A percentile compares a stretch with the other conserved stretches of the same genome.
These are phyloP conservation scores for Leishmania gerbilli DNA, from an alignment of 208 protist genomes.

Conservation along the genomic window DNA sequence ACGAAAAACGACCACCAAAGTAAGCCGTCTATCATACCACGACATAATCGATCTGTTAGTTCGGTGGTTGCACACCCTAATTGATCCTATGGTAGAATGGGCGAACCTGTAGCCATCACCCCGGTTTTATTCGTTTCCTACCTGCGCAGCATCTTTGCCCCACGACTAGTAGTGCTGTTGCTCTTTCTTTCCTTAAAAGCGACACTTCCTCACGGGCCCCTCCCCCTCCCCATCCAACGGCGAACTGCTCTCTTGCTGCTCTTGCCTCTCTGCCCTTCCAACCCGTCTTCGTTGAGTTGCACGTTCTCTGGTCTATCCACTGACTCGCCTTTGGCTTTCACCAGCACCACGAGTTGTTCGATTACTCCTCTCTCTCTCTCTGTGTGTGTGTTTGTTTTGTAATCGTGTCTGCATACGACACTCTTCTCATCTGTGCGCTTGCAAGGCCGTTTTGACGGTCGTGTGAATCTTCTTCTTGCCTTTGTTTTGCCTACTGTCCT, in stretches of 20 bases:
- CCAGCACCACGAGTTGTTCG: background rate
- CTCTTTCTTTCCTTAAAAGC: background rate
- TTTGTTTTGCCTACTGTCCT: background rate
- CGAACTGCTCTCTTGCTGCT: background rate
- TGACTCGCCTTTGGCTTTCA: background rate
- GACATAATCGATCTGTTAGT: background rate
- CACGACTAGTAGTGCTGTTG: background rate
- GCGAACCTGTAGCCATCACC: background rate
- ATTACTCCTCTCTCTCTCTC: background rate
- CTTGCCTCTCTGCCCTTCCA: background rate
- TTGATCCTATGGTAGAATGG: background rate
- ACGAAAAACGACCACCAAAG: background rate
- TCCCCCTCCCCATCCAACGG: background rate
- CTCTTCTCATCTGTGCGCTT: background rate
- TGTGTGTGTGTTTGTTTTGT: background rate
- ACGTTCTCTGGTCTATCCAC: background rate
- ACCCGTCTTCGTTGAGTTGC: too few species aligned
- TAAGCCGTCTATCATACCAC: background rate
- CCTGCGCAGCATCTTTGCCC: background rate
- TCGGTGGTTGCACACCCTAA: background rate
- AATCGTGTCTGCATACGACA: too few species aligned
- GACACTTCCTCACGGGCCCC: background rate
- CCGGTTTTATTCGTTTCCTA: slow-evolving; percentile 1
- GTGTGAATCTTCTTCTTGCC: background rate
- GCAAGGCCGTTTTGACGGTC: background rate